Evolutionary conservation across 2,329 filamentous ascomycete genomes (phyloP).

Genomic region (Sarocladium strictum): DNA sequence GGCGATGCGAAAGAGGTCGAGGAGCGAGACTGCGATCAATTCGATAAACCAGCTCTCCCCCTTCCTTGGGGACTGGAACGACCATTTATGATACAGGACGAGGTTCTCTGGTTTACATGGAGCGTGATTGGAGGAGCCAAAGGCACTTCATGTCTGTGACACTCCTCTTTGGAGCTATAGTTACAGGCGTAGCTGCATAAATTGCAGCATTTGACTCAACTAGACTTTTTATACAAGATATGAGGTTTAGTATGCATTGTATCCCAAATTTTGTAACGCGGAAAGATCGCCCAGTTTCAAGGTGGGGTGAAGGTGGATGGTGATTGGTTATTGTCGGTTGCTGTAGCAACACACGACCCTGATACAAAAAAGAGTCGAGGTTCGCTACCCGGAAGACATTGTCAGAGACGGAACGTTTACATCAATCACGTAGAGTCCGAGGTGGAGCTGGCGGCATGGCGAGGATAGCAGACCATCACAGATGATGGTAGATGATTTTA

Average conservation of each 20-base stretch:
- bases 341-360: background rate
- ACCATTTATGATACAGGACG: slow-evolving; percentile 32
- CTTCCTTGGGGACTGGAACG: slow-evolving; percentile 19
- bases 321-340: slow-evolving; percentile 1
- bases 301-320: background rate
- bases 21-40: slow-evolving; percentile 7
- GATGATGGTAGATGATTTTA: too few species aligned
- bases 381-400: slow-evolving; percentile 1
- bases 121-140: slow-evolving; percentile 28
- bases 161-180: background rate
- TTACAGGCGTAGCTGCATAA: slow-evolving; percentile 7
- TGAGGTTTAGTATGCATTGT: background rate
- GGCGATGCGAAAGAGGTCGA: slow-evolving; percentile 16
- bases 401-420: too few species aligned
- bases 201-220: slow-evolving; percentile 4
- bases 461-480: too few species aligned
- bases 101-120: slow-evolving; percentile 26
- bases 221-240: slow-evolving; percentile 2
- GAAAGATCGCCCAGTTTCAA: too few species aligned
- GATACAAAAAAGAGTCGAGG: too few species aligned
- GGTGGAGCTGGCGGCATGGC: too few species aligned
- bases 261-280: background rate
- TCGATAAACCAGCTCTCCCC: background rate
- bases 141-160: slow-evolving; percentile 15
- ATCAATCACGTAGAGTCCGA: too few species aligned